Base-by-base conservation (phyloP, 768 basidiomycete species). In the Termitomyces heimii region DNA sequence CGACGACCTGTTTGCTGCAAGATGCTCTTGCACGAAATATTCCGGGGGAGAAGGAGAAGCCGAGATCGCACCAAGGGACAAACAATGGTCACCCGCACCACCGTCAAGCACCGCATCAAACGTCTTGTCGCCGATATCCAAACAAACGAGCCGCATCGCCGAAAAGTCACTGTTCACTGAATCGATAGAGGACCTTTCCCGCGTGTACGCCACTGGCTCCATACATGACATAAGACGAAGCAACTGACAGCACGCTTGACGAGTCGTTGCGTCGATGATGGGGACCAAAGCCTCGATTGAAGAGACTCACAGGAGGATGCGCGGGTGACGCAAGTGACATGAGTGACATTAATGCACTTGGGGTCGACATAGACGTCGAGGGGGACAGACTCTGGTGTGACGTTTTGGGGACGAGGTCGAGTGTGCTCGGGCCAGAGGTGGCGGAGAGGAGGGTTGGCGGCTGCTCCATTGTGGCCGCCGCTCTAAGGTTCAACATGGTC, bases 101-200 rank as follows among this genome's bases (percentile, higher is more conserved):
- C 34, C 31, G 8, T 53, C 57, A 10, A 58, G 34, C 50, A 44
- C 29, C 13, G 77, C 83, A 37, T 88, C 84, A 60, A 93, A 88
- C 91, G 92, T 93, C 78, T 92, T 93, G 69, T 93, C 91, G 1
- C 91, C 90, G 4, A 92, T 67, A 3, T 84, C 88, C 2, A 90
- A 90, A 10, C 90, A 79, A 2, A 78, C 83, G 0, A 88, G 68
- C n/a, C 79, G 73, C 61, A 75, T 69, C 3, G 70, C 75, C 10
- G 87, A 84, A 60, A 80, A 81, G 46, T 88, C 84, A 61, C 86
- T 91, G 65, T 77, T 69, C 32, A 82, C 68, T 0, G 89, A 92
- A 60, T 92, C 89, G 1, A 79, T 66, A 0, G 88, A 89, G 34
- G 68, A 62, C 31, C 75, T 77, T 4, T 78, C 75, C 85, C 86